Conservation (phyloP, 441 rosid species). For the Euphorbia celastroides region DNA sequence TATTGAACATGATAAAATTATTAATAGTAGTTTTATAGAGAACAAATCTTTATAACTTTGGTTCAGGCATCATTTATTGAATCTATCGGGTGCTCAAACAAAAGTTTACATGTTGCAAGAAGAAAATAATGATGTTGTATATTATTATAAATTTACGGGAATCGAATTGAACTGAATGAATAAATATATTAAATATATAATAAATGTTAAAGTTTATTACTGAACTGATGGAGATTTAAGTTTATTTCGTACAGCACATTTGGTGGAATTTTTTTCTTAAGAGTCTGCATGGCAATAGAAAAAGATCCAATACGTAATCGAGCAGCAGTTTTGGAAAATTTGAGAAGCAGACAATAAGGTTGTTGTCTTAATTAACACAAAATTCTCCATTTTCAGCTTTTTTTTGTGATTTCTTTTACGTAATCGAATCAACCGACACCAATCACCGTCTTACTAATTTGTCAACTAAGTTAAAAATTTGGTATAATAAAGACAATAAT, state of each 20-base stretch:
- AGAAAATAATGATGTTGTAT: background rate
- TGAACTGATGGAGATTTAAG: background rate
- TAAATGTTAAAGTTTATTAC: background rate
- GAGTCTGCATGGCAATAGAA: background rate
- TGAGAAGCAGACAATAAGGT: background rate
- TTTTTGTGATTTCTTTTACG: background rate
- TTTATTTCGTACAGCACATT: background rate
- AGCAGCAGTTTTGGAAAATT: conserved; percentile 10
- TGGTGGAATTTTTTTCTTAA: too few species aligned
- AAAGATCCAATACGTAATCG: background rate
- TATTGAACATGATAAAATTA: too few species aligned
- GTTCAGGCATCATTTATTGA: too few species aligned
- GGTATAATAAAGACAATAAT: background rate
- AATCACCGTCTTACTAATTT: background rate
- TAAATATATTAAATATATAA: too few species aligned
- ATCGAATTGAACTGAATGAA: too few species aligned
- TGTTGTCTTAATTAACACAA: background rate
- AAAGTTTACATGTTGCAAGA: background rate
- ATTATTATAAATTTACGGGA: too few species aligned
- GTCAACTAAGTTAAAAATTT: background rate
- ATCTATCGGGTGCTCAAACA: too few species aligned
- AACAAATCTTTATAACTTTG: too few species aligned
- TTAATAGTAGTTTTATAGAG: too few species aligned
- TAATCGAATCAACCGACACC: background rate
- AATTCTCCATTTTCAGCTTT: background rate